Conservation (phyloP, 1,284 basidiomycete species). For the Hypsizygus ulmarius region DNA sequence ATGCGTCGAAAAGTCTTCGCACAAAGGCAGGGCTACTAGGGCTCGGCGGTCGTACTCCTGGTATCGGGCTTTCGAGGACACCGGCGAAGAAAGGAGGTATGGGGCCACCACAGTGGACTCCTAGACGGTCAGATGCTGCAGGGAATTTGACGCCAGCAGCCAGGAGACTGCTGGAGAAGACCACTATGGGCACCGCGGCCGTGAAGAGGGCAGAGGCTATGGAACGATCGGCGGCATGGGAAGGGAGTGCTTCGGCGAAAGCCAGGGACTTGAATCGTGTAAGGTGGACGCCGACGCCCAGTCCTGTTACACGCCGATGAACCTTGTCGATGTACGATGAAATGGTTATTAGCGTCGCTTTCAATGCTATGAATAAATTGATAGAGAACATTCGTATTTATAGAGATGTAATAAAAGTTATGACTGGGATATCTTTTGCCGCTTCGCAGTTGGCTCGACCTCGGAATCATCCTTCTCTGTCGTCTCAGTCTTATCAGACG, state of each 20-base stretch:
- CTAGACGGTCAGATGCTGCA: constrained; percentile 57
- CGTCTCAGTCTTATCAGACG: constrained; percentile 19
- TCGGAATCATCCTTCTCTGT: constrained; percentile 14
- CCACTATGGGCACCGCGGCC: constrained; percentile 59
- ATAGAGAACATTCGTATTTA: background rate
- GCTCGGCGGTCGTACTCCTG: constrained; percentile 34
- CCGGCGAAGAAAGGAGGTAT: constrained; percentile 49
- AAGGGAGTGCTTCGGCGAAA: constrained; percentile 39
- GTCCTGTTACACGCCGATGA: constrained; percentile 28
- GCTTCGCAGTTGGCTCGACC: constrained; percentile 43
- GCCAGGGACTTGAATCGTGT: constrained; percentile 62
- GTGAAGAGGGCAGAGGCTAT: constrained; percentile 66
- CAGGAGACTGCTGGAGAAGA: constrained; percentile 68
- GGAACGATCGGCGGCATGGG: constrained; percentile 63
- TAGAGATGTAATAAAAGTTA: constrained; percentile 1
- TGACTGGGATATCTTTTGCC: constrained; percentile 39
- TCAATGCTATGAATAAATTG: no score
- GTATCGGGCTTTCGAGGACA: constrained; percentile 29
- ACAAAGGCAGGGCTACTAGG: constrained; percentile 64
- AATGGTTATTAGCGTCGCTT: no score
- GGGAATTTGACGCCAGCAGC: constrained; percentile 83
- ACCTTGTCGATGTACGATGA: background rate
- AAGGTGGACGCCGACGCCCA: constrained; percentile 81
- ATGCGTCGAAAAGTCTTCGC: constrained; percentile 65
- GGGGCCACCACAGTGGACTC: constrained; percentile 72